Base-by-base conservation (phyloP, 75 land plant species). In the Larix kaempferi region DNA sequence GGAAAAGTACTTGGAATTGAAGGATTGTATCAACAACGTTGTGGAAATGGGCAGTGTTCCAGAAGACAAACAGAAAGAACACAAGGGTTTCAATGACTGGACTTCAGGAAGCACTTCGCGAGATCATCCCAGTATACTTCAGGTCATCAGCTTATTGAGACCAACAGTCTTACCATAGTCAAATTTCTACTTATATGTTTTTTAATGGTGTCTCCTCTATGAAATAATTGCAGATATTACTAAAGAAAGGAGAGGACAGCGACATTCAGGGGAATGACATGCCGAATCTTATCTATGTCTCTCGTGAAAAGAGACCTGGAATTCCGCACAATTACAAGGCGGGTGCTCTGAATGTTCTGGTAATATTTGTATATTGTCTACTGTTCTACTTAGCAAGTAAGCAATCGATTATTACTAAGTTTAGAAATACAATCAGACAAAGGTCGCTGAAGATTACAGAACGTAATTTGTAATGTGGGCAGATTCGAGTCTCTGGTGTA, bases 261-360 rank as follows among this genome's bases (percentile, higher is more conserved):
- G 85, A 83, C 54, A 33, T 74, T 15, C 66, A 58, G 1, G 88
- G 84, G 25, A 21, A 79, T 72, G 78, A 74, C 14, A 11, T 89
- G 59, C 91, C 91, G 0, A 78, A 67, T 57, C 64, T 89, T 0
- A 61, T 89, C 0, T 89, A 89, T 52, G 75, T 89, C 22, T 66
- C 88, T 0, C 82, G 91, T 21, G 91, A 89, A 76, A 90, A 85
- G 69, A 80, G 81, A 55, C 78, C 73, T 16, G 73, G 79, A 14
- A 59, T 59, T 73, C 81, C 75, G 0, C 89, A 85, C 44, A 66
- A 85, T 35, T 86, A 78, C 77, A 90, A 90, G 67, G 92, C 90
- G 23, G 92, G 92, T 12, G 92, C 92, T 54, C 80, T 90, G 11
- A 90, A 90, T 58, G 82, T 67, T 56, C 83, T 90, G 71, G 92